A percentile compares a stretch with the other conserved stretches of the same genome.
Evolutionary conservation across 805 yeast species (phyloP).

Genomic region (Ogataea corticis): DNA sequence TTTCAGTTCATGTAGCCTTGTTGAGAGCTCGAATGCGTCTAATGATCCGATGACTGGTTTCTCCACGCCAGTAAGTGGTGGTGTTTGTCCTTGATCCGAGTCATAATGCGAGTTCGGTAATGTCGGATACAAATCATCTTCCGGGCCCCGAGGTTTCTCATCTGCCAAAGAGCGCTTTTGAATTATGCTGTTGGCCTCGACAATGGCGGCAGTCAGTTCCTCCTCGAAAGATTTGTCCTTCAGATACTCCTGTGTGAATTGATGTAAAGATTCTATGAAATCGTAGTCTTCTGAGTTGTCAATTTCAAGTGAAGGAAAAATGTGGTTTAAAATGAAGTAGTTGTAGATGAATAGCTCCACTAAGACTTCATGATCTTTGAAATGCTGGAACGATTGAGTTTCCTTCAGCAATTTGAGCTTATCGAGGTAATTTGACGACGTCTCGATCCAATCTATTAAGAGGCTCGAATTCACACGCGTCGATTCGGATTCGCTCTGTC

Average conservation of each 20-base stretch:
- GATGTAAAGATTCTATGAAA: constrained; percentile 14
- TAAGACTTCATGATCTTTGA: constrained; percentile 21
- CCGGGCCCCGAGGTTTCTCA: not conserved
- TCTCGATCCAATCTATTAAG: constrained; percentile 25
- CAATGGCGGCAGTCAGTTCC: constrained; percentile 17
- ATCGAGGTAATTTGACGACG: constrained; percentile 23
- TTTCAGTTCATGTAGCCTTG: constrained; percentile 11
- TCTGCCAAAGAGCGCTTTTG: not conserved
- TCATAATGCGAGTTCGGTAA: not conserved
- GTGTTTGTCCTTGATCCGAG: not conserved
- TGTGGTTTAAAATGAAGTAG: constrained; percentile 20
- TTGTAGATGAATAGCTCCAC: constrained; percentile 23
- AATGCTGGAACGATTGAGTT: constrained; percentile 14
- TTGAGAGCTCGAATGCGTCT: constrained; percentile 16
- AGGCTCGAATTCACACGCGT: constrained; percentile 7
- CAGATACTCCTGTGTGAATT: constrained; percentile 13
- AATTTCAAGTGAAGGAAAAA: constrained; percentile 15
- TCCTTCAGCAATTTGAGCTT: constrained; percentile 17
- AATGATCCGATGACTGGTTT: constrained; percentile 1
- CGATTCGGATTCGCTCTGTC: not conserved
- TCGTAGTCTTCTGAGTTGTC: constrained; percentile 18
- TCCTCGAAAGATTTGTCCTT: constrained; percentile 11
- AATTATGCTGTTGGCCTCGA: constrained; percentile 17
- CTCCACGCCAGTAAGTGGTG: not conserved
- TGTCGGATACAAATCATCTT: constrained; percentile 18